A percentile compares a stretch with the other conserved stretches of the same genome.
These are phyloP conservation scores for Spiromastix sp. DNA, from an alignment of 2,329 filamentous ascomycete genomes.

Conservation along the genomic window DNA sequence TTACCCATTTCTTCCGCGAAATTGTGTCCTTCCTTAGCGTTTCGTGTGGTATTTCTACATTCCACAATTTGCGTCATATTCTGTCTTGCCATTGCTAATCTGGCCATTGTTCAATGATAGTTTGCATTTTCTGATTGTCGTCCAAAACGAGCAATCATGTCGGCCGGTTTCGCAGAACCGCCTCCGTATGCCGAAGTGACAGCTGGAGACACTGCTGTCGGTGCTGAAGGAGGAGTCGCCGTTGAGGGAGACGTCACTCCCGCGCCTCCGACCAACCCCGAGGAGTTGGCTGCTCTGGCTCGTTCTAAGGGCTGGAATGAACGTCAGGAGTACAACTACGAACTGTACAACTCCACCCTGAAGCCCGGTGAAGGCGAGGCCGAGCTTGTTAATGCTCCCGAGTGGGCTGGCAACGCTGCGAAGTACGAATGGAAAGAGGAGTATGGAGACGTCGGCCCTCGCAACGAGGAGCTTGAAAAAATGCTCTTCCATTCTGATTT, in stretches of 20 bases:
- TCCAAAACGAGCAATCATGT: too few relatives aligned
- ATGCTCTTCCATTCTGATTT: constrained; percentile 57
- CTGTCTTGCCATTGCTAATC: too few relatives aligned
- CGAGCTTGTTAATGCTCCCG: constrained; percentile 16
- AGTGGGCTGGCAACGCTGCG: constrained; percentile 47
- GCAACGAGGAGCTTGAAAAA: constrained; percentile 58
- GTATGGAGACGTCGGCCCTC: constrained; percentile 73
- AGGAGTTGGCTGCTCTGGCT: constrained; percentile 21
- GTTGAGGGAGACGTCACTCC: constrained; percentile 1
- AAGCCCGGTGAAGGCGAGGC: constrained; percentile 11
- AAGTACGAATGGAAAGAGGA: constrained; percentile 81
- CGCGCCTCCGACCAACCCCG: neutral
- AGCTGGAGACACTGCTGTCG: too few relatives aligned
- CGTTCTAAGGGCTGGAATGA: constrained; percentile 30
- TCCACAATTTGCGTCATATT: too few relatives aligned
- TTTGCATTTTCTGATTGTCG: too few relatives aligned
- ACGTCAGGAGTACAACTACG: constrained; percentile 28
- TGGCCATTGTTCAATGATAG: too few relatives aligned
- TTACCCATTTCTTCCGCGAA: too few relatives aligned
- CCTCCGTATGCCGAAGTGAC: too few relatives aligned
- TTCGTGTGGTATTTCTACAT: too few relatives aligned
- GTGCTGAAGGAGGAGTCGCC: too few relatives aligned
- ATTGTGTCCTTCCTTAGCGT: too few relatives aligned
- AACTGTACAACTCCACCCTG: constrained; percentile 16
- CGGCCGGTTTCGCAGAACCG: too few relatives aligned